Evolutionary conservation across 352 stramenopile genomes (phyloP).

Genomic region (Phytophthora macrochlamydospora): DNA sequence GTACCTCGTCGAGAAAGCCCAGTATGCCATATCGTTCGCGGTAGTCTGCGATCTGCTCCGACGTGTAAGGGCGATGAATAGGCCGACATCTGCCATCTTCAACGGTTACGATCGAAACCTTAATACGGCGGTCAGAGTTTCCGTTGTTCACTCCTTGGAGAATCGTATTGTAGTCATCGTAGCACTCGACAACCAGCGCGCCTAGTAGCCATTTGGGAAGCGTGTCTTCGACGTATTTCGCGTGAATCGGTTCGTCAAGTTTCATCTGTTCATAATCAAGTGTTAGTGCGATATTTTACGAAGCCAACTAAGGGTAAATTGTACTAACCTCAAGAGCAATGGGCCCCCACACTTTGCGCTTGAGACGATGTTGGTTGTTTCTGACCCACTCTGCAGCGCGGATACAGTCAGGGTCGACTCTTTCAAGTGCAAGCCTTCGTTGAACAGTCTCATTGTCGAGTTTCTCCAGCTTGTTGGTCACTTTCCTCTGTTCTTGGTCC

Average conservation of each 20-base stretch:
- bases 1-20: conserved; percentile 83
- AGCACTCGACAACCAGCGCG: conserved; percentile 77
- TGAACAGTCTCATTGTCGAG: conserved; percentile 84
- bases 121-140: conserved; percentile 48
- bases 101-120: conserved; percentile 73
- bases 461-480: conserved; percentile 56
- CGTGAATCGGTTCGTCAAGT: conserved; percentile 76
- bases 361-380: conserved; percentile 66
- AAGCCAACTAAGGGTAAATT: background rate
- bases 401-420: conserved; percentile 72
- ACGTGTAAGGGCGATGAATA: conserved; percentile 63
- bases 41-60: conserved; percentile 59
- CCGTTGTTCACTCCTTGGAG: conserved; percentile 67
- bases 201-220: conserved; percentile 81
- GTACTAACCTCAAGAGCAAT: conserved; percentile 69
- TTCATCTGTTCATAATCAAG: conserved; percentile 56
- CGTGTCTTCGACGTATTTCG: conserved; percentile 87
- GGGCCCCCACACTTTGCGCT: conserved; percentile 83
- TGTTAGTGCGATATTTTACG: background rate
- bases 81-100: conserved; percentile 57
- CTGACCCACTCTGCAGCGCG: conserved; percentile 80
- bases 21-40: conserved; percentile 64
- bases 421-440: conserved; percentile 59
- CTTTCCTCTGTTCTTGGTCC: conserved; percentile 60
- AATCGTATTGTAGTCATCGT: conserved; percentile 84